Evolutionary conservation across 495 filamentous ascomycete species (phyloP), one percentile per base, ranked within the genome.

Genomic region (Tuber calosporum): DNA sequence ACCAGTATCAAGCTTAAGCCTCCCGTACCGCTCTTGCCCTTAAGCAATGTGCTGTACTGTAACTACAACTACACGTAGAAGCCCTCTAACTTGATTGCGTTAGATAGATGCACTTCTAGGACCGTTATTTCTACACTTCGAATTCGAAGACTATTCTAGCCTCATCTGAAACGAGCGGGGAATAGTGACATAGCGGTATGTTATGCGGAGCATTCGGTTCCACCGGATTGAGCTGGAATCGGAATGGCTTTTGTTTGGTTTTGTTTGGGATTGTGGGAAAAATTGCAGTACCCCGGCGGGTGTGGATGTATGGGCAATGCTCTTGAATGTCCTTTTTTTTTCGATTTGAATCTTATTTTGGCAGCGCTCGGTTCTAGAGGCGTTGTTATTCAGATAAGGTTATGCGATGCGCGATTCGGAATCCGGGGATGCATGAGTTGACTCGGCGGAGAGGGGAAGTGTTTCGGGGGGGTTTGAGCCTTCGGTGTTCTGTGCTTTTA

Each of bases 111-210:
- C 30, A 34, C 53, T 62, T 62, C 26, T 6, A 19, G 11, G 13
- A 30, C 26, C 26, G 26, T 11, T 34, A 62, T 34, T 7, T 22
- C 48, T 8, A 26, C 22, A 53, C 20, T 26, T 43, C 19, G 42
- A 53, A 2, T 48, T n/a, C 17, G 20, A n/a, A n/a, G 7, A n/a
- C 20, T 53, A 30, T 13, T 15, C n/a, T 3, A 13, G n/a, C 34
- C 26, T 1, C 26, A 34, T 34, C 53, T 19, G 4, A 62, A 62
- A 34, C 26, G 53, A 6, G 11, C 13, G 13, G 17, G 53, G 53
- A 62, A 62, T 62, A 62, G 26, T 62, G 53, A 62, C 53, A 62
- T 58, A n/a, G n/a, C n/a, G n/a, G n/a, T n/a, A 58, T 34, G 13
- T 62, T 6, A 30, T 34, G 53, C 26, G 0, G 53, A 26, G 53